phyloP scores from a whole-genome alignment of 2,329 filamentous ascomycete species.

The Fusarium sp. region DNA sequence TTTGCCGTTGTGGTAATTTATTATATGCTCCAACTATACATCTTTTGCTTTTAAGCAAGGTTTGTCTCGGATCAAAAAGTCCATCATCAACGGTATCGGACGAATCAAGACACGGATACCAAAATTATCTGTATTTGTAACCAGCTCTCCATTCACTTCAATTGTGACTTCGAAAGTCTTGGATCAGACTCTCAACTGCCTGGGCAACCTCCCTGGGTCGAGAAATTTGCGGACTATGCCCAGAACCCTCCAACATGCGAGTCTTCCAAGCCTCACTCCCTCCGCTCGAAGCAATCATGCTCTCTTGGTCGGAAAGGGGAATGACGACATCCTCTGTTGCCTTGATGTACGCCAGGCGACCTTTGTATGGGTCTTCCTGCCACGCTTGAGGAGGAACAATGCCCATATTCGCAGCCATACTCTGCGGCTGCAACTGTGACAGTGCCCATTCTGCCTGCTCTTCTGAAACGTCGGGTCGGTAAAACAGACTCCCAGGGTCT shows the following conservation, averaged over 20 bases:
- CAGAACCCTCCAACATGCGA: background rate
- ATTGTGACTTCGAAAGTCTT: background rate
- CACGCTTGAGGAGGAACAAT: background rate
- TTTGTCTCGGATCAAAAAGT: no score
- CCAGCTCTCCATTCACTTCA: accelerated
- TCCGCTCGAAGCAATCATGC: background rate
- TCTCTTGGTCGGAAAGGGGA: background rate
- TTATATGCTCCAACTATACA: accelerated
- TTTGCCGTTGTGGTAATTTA: background rate
- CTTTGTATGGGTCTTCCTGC: background rate
- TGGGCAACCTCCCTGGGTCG: background rate
- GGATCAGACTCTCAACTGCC: background rate
- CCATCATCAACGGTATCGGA: no score
- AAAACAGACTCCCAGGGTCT: background rate
- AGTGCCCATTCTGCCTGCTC: background rate
- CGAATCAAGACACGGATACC: no score
- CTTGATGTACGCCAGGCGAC: background rate
- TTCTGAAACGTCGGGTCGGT: background rate
- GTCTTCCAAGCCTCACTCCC: background rate
- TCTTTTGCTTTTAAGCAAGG: background rate
- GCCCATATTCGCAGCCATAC: background rate
- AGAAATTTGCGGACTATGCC: background rate
- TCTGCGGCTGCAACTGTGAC: background rate
- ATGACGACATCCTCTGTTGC: background rate
- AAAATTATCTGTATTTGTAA: accelerated